Evolutionary conservation across 1,284 basidiomycete genomes (phyloP).

Genomic region (Apiotrichum laibachii): DNA sequence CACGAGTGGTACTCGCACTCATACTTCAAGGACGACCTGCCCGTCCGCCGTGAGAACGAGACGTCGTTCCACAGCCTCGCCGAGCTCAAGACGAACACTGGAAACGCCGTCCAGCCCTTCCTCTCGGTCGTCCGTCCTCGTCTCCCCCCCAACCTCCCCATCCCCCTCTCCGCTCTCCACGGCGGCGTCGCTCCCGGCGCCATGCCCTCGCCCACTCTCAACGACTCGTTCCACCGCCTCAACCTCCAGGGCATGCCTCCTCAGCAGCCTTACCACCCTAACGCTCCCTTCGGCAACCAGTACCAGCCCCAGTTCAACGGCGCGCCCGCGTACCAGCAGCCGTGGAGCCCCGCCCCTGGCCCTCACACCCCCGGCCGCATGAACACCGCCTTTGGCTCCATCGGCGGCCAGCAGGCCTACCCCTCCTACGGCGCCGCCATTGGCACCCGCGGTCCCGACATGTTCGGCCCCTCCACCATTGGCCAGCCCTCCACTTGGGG

Average conservation of each 20-base stretch:
- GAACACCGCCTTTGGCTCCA: slow-evolving; percentile 21
- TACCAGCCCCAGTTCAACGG: slow-evolving; percentile 16
- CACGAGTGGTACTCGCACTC: slow-evolving; percentile 92
- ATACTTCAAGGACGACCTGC: slow-evolving; percentile 82
- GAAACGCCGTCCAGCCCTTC: slow-evolving; percentile 48
- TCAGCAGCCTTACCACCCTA: slow-evolving; percentile 6
- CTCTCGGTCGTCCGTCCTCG: slow-evolving; percentile 42
- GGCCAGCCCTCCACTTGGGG: slow-evolving; percentile 35
- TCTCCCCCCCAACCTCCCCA: slow-evolving; percentile 44
- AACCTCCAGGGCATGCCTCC: slow-evolving; percentile 20
- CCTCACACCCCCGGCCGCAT: slow-evolving; percentile 20
- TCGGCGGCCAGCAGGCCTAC: slow-evolving; percentile 13
- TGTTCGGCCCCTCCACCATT: slow-evolving; percentile 14
- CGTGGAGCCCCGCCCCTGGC: slow-evolving; percentile 19
- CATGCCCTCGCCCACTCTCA: slow-evolving; percentile 8
- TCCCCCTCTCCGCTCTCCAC: slow-evolving; percentile 33
- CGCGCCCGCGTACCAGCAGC: slow-evolving; percentile 12
- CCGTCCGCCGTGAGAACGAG: slow-evolving; percentile 67
- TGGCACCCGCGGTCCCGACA: slow-evolving; percentile 22
- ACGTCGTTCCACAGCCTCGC: slow-evolving; percentile 47
- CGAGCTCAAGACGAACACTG: slow-evolving; percentile 46
- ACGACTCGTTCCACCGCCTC: slow-evolving; percentile 38
- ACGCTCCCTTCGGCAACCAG: slow-evolving; percentile 8
- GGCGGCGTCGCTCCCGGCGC: slow-evolving; percentile 14
- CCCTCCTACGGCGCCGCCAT: slow-evolving; percentile 12